Evolutionary conservation across 345 rosid genomes (phyloP).

Genomic region (Eucalyptus albens): DNA sequence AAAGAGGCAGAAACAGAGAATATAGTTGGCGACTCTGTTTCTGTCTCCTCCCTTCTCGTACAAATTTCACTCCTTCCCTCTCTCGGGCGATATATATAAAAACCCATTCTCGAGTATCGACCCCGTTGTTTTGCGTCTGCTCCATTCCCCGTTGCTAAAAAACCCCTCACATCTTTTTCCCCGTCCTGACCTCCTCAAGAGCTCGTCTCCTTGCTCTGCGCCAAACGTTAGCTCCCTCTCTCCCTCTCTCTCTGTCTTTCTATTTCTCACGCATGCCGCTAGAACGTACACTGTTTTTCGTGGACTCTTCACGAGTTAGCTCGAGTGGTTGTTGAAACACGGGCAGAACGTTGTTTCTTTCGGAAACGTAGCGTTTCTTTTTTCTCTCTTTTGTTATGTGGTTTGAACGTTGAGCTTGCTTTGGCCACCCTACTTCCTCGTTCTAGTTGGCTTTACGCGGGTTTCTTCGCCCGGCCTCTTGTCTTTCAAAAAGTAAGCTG

Average conservation of each 20-base stretch:
- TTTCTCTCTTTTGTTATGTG: neutral
- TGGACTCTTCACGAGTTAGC: constrained; percentile 5
- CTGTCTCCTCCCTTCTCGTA: neutral
- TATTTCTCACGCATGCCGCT: neutral
- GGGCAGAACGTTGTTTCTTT: neutral
- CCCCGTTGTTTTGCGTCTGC: neutral
- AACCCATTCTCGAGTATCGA: neutral
- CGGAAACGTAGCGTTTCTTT: neutral
- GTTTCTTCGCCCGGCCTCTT: neutral
- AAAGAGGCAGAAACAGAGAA: neutral
- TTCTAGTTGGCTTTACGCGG: neutral
- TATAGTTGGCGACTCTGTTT: neutral
- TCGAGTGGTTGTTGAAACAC: constrained; percentile 19
- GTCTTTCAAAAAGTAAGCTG: neutral
- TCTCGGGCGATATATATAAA: neutral
- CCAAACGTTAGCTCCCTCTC: neutral
- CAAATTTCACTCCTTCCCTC: neutral
- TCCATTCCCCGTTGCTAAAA: neutral
- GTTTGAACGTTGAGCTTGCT: neutral
- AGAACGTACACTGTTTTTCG: neutral
- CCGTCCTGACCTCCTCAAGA: neutral
- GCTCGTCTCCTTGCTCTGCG: neutral
- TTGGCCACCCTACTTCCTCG: neutral
- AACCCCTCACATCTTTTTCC: neutral
- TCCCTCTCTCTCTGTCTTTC: neutral